Evolutionary conservation across 352 stramenopile genomes (phyloP).

Genomic region (Globisporangium takayamanum): DNA sequence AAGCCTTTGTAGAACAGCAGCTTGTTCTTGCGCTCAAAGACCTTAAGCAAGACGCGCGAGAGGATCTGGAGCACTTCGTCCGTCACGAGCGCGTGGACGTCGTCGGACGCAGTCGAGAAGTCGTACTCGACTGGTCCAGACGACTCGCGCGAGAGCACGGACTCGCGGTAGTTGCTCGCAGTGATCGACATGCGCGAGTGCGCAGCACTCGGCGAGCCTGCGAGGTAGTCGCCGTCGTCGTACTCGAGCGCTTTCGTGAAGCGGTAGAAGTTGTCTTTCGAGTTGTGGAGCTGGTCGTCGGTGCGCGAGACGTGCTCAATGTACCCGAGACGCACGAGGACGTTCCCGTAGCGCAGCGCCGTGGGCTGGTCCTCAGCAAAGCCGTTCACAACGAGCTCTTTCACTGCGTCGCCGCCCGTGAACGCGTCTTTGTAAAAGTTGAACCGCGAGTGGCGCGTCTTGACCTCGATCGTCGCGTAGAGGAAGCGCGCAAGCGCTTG

Average conservation of each 20-base stretch:
- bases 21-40: conserved; percentile 87
- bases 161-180: conserved; percentile 68
- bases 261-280: conserved; percentile 81
- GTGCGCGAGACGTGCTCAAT: conserved; percentile 80
- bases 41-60: conserved; percentile 62
- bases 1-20: conserved; percentile 85
- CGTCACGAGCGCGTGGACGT: conserved; percentile 79
- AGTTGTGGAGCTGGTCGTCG: conserved; percentile 76
- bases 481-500: conserved; percentile 65
- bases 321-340: conserved; percentile 72
- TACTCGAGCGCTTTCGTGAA: conserved; percentile 71
- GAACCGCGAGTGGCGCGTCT: conserved; percentile 78
- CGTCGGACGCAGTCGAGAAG: conserved; percentile 62
- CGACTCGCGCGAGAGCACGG: conserved; percentile 58
- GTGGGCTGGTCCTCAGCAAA: conserved; percentile 75
- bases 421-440: conserved; percentile 87
- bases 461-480: conserved; percentile 66
- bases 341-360: conserved; percentile 65
- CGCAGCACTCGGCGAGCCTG: conserved; percentile 17
- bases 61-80: conserved; percentile 65
- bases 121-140: conserved; percentile 58
- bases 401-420: conserved; percentile 64
- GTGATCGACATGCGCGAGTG: conserved; percentile 47
- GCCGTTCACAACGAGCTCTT: conserved; percentile 63
- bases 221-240: conserved; percentile 22